phyloP scores from a whole-genome alignment of 257 asterid species.

The Prunella vulgaris region DNA sequence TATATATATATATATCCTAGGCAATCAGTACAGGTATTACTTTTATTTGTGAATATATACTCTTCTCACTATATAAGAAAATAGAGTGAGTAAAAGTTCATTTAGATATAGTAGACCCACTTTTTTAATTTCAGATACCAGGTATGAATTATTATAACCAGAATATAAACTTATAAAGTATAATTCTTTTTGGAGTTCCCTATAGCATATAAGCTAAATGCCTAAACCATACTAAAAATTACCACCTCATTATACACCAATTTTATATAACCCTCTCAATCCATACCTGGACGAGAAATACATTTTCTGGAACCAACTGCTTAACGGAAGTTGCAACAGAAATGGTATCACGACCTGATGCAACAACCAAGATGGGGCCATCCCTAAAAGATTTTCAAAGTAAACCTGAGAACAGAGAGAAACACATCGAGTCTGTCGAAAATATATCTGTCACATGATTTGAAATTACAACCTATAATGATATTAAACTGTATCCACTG shows the following conservation, averaged over 20 bases:
- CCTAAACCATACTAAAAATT: not conserved
- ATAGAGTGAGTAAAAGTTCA: not conserved
- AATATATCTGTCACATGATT: not conserved
- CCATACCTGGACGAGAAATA: conserved; percentile 73
- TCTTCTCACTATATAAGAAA: conserved; percentile 3
- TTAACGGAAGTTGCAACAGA: conserved; percentile 58
- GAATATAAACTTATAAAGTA: not conserved
- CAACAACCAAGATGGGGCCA: conserved; percentile 78
- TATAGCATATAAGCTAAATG: not conserved
- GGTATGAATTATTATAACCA: not conserved
- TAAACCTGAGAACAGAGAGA: conserved; percentile 21
- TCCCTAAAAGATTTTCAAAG: conserved; percentile 46
- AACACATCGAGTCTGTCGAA: not conserved
- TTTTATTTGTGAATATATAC: not conserved
- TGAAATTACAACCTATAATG: conserved; percentile 6
- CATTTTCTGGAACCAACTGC: conserved; percentile 61
- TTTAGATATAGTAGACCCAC: conserved; percentile 4
- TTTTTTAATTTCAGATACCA: not conserved
- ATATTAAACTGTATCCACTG: not conserved
- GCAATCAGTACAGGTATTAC: not conserved
- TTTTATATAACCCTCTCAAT: not conserved
- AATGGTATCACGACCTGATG: conserved; percentile 85
- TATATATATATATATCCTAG: not conserved
- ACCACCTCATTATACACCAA: conserved; percentile 20
- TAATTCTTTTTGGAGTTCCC: conserved; percentile 7